These are phyloP conservation scores for Epichloe sp. DNA, from an alignment of 2,329 filamentous ascomycete genomes.

Conservation along the genomic window DNA sequence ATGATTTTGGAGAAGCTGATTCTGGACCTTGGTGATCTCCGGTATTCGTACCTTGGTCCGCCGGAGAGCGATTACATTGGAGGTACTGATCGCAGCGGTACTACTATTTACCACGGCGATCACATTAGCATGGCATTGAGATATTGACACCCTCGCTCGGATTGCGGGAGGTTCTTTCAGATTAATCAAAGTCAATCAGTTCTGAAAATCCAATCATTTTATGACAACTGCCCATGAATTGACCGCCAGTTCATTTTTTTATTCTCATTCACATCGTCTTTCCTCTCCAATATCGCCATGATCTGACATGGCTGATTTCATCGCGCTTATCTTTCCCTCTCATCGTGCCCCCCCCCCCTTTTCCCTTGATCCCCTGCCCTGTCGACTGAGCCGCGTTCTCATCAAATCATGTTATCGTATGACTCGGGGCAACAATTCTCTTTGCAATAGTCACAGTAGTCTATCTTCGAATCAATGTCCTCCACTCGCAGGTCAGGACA, in stretches of 20 bases:
- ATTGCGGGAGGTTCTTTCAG: background rate
- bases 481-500: background rate
- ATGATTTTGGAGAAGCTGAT: slow-evolving; percentile 25
- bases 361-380: too few species aligned
- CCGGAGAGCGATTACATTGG: slow-evolving; percentile 16
- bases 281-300: too few species aligned
- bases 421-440: background rate
- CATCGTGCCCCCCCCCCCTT: too few species aligned
- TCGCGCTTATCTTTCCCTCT: too few species aligned
- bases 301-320: too few species aligned
- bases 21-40: slow-evolving; percentile 19
- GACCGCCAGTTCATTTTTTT: too few species aligned
- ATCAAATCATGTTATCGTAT: too few species aligned
- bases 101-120: slow-evolving; percentile 1
- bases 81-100: background rate
- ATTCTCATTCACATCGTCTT: too few species aligned
- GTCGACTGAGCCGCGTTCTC: too few species aligned
- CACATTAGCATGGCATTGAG: slow-evolving; percentile 3
- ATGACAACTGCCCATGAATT: too few species aligned
- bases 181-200: too few species aligned
- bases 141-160: background rate
- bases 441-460: background rate
- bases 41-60: slow-evolving; percentile 23
- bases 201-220: too few species aligned
- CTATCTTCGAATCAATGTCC: background rate